Conservation (phyloP, 129 eudicot genomes). For the Silybum marianum region DNA sequence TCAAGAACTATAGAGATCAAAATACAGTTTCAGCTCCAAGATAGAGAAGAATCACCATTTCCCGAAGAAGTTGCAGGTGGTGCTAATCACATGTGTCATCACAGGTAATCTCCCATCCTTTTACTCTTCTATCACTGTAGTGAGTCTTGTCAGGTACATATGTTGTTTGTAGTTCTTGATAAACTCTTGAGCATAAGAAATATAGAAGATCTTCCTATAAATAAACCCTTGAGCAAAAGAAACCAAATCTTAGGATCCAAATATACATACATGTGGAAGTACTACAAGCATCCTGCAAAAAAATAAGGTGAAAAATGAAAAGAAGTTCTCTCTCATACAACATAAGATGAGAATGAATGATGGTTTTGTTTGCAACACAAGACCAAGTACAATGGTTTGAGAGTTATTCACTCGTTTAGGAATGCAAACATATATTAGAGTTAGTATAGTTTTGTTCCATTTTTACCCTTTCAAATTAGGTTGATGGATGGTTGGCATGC, state of each 20-base stretch:
- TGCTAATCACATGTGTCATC: constrained; percentile 85
- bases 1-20: constrained; percentile 43
- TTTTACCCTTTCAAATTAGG: background rate
- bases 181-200: too few relatives aligned
- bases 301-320: background rate
- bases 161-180: background rate
- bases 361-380: background rate
- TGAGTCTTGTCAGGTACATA: background rate
- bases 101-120: constrained; percentile 48
- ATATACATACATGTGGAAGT: background rate
- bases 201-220: background rate
- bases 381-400: background rate
- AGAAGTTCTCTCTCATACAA: background rate
- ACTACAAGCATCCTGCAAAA: background rate
- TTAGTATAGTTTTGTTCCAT: background rate
- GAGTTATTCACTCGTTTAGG: background rate
- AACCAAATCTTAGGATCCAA: background rate
- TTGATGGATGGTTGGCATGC: background rate
- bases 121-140: background rate
- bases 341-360: background rate
- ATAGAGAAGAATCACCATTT: constrained; percentile 52
- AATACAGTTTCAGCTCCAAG: constrained; percentile 51
- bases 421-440: background rate
- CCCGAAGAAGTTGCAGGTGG: constrained; percentile 84
- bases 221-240: background rate